Conservation (phyloP, 2,329 filamentous ascomycete species). For the Verticillium tricorpus region DNA sequence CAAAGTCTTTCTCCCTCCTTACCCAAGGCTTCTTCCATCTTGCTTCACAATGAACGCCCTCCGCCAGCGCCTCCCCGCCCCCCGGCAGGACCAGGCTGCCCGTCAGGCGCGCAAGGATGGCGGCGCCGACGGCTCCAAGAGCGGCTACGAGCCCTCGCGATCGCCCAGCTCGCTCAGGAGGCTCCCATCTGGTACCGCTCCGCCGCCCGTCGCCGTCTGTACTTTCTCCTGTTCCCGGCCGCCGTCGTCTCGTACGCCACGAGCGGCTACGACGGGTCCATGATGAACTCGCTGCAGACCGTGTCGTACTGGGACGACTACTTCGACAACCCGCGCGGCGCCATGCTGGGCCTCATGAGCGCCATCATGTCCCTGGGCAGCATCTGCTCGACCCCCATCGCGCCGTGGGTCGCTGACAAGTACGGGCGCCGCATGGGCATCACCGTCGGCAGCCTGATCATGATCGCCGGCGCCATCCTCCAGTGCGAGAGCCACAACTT, state of each 20-base stretch:
- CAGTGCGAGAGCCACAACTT: conserved; percentile 23
- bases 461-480: conserved; percentile 24
- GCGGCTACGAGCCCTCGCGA: conserved; percentile 19
- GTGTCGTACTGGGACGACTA: conserved; percentile 36
- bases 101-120: conserved; percentile 15
- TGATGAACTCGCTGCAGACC: conserved; percentile 45
- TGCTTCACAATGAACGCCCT: conserved; percentile 16
- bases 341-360: conserved; percentile 24
- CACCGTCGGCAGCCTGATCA: conserved; percentile 23
- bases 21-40: not conserved
- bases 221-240: conserved; percentile 26
- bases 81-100: conserved; percentile 16
- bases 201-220: conserved; percentile 21
- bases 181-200: conserved; percentile 25
- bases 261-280: conserved; percentile 43
- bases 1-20: not conserved
- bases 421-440: conserved; percentile 26
- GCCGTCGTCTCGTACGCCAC: conserved; percentile 33
- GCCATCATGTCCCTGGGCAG: conserved; percentile 45
- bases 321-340: conserved; percentile 26
- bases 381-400: conserved; percentile 28
- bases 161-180: conserved; percentile 20
- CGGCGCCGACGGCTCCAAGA: conserved; percentile 3
- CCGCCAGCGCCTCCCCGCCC: conserved; percentile 19
- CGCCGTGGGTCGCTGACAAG: conserved; percentile 23